Conservation (phyloP, 1,139 yeast genomes). For the Entelexis paramagnoliae region DNA sequence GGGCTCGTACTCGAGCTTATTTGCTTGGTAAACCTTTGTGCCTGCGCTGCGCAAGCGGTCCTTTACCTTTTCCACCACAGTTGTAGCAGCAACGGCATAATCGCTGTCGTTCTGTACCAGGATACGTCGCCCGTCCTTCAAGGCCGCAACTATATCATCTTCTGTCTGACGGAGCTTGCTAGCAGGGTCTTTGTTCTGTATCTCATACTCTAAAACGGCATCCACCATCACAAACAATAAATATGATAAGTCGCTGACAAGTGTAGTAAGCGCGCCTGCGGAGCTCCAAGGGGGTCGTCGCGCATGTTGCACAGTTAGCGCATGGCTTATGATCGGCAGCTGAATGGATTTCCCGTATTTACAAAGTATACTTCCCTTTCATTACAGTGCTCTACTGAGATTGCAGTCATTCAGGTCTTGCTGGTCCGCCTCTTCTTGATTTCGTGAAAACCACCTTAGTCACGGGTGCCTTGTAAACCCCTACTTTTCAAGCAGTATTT, state of each 20-base stretch:
- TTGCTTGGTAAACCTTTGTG: conserved; percentile 8
- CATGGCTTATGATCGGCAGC: too few relatives aligned
- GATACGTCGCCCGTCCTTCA: conserved; percentile 2
- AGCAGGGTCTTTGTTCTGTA: neutral
- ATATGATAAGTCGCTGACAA: neutral
- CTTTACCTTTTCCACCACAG: conserved; percentile 15
- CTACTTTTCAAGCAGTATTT: conserved; percentile 3
- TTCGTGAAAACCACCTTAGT: neutral
- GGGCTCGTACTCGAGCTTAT: conserved; percentile 3
- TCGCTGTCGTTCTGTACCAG: conserved; percentile 8
- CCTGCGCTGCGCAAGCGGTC: neutral
- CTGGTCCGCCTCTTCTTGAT: too few relatives aligned
- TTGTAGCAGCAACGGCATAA: conserved; percentile 5
- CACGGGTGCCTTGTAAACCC: neutral
- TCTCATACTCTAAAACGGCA: neutral
- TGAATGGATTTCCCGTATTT: too few relatives aligned
- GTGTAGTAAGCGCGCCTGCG: neutral
- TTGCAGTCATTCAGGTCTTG: too few relatives aligned
- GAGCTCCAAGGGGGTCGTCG: too few relatives aligned
- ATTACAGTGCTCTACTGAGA: too few relatives aligned
- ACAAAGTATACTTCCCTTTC: too few relatives aligned
- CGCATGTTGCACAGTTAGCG: too few relatives aligned
- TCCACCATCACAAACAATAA: neutral
- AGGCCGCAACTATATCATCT: neutral
- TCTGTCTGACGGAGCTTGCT: neutral